A percentile compares a stretch with the other conserved stretches of the same genome.
Conservation (phyloP, 2,329 filamentous ascomycete genomes). For the Talaromyces sp. region DNA sequence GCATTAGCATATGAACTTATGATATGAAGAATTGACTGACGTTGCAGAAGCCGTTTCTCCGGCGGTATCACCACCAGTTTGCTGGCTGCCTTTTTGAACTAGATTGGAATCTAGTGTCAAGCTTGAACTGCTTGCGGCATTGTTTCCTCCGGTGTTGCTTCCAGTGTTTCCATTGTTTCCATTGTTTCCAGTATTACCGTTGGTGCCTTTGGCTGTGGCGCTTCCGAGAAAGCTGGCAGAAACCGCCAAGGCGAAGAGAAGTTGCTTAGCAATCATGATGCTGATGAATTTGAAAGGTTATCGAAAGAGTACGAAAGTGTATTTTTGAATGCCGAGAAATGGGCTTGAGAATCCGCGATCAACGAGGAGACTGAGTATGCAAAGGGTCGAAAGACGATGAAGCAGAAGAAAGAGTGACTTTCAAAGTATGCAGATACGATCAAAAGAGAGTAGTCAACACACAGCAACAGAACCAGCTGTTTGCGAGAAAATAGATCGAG, state of each 20-base stretch:
- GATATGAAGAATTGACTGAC: slow-evolving; percentile 29
- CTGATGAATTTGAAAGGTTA: not conserved
- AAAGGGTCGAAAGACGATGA: not conserved
- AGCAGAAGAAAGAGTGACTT: slow-evolving; percentile 3
- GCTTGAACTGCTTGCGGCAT: not conserved
- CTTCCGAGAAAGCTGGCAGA: not conserved
- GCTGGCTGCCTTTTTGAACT: slow-evolving; percentile 36
- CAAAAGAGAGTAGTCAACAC: slow-evolving; percentile 1
- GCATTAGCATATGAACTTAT: slow-evolving; percentile 13
- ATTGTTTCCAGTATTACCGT: slow-evolving; percentile 18
- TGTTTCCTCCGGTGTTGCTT: slow-evolving; percentile 19
- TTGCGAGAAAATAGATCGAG: slow-evolving; percentile 1
- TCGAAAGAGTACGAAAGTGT: not conserved
- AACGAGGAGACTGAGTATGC: not conserved
- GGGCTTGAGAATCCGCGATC: not conserved
- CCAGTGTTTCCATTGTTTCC: slow-evolving; percentile 18
- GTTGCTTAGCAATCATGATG: slow-evolving; percentile 4
- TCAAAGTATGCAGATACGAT: not conserved
- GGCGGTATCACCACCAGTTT: slow-evolving; percentile 24
- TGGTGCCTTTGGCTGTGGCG: not conserved
- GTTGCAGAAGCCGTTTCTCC: slow-evolving; percentile 47
- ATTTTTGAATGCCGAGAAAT: not conserved
- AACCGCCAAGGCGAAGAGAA: slow-evolving; percentile 1
- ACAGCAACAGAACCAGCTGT: slow-evolving; percentile 12
- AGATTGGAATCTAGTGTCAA: slow-evolving; percentile 36